These are phyloP conservation scores for Halophytophthora polymorphica DNA, from an alignment of 352 stramenopile species.

Conservation along the genomic window DNA sequence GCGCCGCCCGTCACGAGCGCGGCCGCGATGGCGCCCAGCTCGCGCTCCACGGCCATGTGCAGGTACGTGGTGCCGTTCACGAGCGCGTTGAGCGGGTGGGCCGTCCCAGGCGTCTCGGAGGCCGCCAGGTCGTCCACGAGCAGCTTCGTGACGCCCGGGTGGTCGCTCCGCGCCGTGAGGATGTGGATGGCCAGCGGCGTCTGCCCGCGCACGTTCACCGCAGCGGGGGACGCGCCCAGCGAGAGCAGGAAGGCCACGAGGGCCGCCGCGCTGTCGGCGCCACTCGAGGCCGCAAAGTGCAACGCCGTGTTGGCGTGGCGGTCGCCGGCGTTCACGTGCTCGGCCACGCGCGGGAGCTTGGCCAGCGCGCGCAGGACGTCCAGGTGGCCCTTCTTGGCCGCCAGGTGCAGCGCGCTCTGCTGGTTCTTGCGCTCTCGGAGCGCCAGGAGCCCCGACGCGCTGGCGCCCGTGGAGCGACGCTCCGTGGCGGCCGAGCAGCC, in stretches of 20 bases:
- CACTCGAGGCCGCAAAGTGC: conserved; percentile 74
- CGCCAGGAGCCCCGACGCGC: conserved; percentile 63
- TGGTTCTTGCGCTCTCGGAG: conserved; percentile 82
- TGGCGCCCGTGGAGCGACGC: conserved; percentile 25
- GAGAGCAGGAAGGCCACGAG: conserved; percentile 72
- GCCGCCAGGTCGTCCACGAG: conserved; percentile 44
- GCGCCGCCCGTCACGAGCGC: conserved; percentile 67
- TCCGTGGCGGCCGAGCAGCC: conserved; percentile 20
- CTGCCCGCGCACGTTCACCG: conserved; percentile 77
- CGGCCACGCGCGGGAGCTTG: conserved; percentile 64
- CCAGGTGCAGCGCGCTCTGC: conserved; percentile 83
- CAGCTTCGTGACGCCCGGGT: conserved; percentile 42
- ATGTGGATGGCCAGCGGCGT: conserved; percentile 85
- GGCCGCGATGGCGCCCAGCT: conserved; percentile 59
- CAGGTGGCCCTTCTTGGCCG: conserved; percentile 78
- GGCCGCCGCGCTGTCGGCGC: conserved; percentile 48
- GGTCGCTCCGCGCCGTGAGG: conserved; percentile 65
- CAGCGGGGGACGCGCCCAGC: conserved; percentile 54
- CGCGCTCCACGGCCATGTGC: conserved; percentile 75
- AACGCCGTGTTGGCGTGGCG: conserved; percentile 79
- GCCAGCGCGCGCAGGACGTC: conserved; percentile 77
- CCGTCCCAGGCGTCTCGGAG: conserved; percentile 14
- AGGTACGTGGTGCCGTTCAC: conserved; percentile 80
- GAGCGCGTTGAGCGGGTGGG: conserved; percentile 54
- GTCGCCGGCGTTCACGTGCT: conserved; percentile 76